Evolutionary conservation across 257 asterid species (phyloP), one percentile per base, ranked within the genome.

Genomic region (Gardenia jasminoides): DNA sequence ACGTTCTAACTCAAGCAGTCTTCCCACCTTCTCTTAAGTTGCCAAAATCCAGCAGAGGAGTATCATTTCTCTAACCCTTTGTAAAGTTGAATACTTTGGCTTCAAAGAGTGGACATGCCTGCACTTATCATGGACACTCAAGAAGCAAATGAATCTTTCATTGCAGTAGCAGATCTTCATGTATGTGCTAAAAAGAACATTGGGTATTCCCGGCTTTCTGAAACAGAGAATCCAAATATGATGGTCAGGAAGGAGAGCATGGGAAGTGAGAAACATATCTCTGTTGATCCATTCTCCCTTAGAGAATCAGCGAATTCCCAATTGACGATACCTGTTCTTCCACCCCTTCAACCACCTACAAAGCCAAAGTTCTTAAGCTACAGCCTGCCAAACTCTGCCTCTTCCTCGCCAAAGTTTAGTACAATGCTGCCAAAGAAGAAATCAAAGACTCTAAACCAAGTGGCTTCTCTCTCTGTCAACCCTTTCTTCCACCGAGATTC

Each of bases 251-350:
- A 70, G 79, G 85, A 79, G 24, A 79, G 86, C 46, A 43, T 68
- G 68, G 83, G 62, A 48, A 80, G 75, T 67, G 96, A 88, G 91
- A 91, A 86, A 86, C 93, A 91, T 74, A 90, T 91, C 11, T 88
- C 86, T 0, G 89, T 93, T 26, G 97, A 93, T 82, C 97, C 97
- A 26, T 81, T 82, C 73, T 91, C 94, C 43, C 71, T 92, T 3
- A 39, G 61, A 72, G 87, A 83, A 43, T 52, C 83, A 39, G n/a
- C 39, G 3, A 79, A 71, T 30, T 19, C 1, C 4, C 76, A 56
- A n/a, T 19, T 47, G 30, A 26, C 26, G 73, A 64, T 41, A 41
- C 28, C 4, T 44, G 66, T 77, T 61, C 69, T 82, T 28, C 88
- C 88, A 62, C 72, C n/a, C 11, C 79, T 70, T 67, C 70, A 19